Base-by-base conservation (phyloP, 1,139 yeast genomes). In the Debaryomycetaceae sp. region DNA sequence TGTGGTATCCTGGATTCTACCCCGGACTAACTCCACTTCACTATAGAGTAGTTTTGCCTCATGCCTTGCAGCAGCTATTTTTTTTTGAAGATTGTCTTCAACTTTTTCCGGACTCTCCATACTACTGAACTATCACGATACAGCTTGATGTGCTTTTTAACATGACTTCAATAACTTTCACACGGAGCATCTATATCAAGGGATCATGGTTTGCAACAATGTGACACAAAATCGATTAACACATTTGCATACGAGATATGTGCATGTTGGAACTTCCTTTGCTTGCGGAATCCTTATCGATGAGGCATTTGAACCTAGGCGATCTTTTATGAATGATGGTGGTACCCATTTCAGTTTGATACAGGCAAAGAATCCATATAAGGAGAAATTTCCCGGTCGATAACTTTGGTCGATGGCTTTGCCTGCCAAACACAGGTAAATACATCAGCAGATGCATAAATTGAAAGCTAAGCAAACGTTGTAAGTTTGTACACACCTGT, bases 1-100 rank as follows among this genome's bases (percentile, higher is more conserved):
- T 6, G 72, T 68, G 1, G 78, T 65, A 54, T 82, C 84, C 51
- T 69, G 76, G 29, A 72, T 65, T 46, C 66, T 63, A 5, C 54
- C 52, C 45, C 74, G 73, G 2, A 71, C 63, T 34, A 63, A 65
- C 45, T 78, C 79, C 9, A 81, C 68, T 55, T 81, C 84, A 13
- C 59, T 58, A 49, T 77, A 78, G 20, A 81, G 63, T 36, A 63
- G 62, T 44, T 69, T 66, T 1, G 83, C 79, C 50, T 79, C 81
- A 22, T 62, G 59, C 42, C 77, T 65, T 1, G 83, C 80, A 14
- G 51, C 45, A 22, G 24, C 31, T 23, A 41, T 41, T 4, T 36
- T 20, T 33, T 36, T 37, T 41, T 41, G 42, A 36, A 40, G 17
- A 13, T 27, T 36, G 17, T 4, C n/a, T 36, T 11, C 38, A 5